phyloP scores from a whole-genome alignment of 306 rosid genomes.

The Dalbergia oliveri region DNA sequence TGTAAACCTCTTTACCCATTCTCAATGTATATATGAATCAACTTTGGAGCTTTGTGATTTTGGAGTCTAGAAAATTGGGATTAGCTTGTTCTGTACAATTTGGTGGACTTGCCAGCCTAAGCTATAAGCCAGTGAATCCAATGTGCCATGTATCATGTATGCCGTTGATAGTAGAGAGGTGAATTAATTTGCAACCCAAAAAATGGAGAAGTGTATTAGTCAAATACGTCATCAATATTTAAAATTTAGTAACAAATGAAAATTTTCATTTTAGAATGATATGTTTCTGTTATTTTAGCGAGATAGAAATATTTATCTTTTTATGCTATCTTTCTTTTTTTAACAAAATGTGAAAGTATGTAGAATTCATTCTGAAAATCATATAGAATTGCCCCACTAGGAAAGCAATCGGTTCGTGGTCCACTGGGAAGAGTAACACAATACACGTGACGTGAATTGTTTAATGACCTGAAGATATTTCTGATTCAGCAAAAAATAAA shows the following conservation, averaged over 20 bases:
- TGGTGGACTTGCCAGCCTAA: constrained; percentile 3
- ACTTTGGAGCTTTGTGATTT: not conserved
- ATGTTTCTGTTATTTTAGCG: too few relatives aligned
- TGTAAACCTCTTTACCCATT: not conserved
- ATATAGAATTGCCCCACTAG: not conserved
- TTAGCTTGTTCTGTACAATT: not conserved
- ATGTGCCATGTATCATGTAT: not conserved
- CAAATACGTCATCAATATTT: not conserved
- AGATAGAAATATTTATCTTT: not conserved
- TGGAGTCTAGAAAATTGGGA: not conserved
- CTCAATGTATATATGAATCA: too few relatives aligned
- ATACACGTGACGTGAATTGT: not conserved
- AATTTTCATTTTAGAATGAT: too few relatives aligned
- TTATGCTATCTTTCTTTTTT: not conserved
- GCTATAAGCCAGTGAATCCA: constrained; percentile 29
- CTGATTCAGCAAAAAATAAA: not conserved
- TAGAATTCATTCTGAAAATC: not conserved
- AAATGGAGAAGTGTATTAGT: not conserved
- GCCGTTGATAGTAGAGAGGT: not conserved
- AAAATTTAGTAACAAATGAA: not conserved
- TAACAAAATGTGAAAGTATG: not conserved
- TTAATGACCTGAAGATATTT: constrained; percentile 1
- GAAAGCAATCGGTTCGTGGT: not conserved
- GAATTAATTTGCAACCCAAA: too few relatives aligned
- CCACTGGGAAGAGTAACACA: not conserved